Base-by-base conservation (phyloP, 2,329 filamentous ascomycete genomes). In the Colletotrichum tamarilloi region DNA sequence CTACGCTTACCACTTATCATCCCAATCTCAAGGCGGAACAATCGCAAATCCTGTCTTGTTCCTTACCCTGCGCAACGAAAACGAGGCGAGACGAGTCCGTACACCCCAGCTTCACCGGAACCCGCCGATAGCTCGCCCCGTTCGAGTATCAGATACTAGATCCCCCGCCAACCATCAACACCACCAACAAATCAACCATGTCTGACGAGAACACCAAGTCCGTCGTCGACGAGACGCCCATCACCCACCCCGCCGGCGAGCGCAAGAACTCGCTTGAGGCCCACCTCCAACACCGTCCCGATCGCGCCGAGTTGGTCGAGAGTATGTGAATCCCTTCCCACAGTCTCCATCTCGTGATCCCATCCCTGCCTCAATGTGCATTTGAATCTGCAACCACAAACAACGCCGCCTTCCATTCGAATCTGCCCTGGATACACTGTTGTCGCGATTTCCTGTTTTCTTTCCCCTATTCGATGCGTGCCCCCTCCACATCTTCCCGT, bases 281-380 rank as follows among this genome's bases (percentile, higher is more conserved):
- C 78, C 91, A 94, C 79, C 87, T 95, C 67, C 89, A 92, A 81
- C 90, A 92, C 77, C 93, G 94, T 53, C 93, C 93, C 28, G 90
- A 95, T 26, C 91, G 93, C 70, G 90, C 94, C 46, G 91, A 94
- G 79, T 87, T 98, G 26, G 86, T 98, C 75, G 93, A 97, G 81
- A 93, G 94, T 95, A 86, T 75, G 90, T 84, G 42, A 22, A 49
- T 49, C 19, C 19, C 42, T 11, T 49, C 42, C 4, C 8, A 4
- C 19, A 49, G 1, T 22, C 42, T 49, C 19, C 4, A 22, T 49
- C 19, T n/a, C 53, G 16, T 24, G 53, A 6, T 28, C 0, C 22
- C 1, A n/a, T 9, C 38, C 26, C 30, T 30, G 19, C 28, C 2
- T 16, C 7, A 30, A 12, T 57, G 55, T 26, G 6, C 26, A n/a